phyloP scores from a whole-genome alignment of 352 stramenopile genomes.

The Elongisporangium anandrum region DNA sequence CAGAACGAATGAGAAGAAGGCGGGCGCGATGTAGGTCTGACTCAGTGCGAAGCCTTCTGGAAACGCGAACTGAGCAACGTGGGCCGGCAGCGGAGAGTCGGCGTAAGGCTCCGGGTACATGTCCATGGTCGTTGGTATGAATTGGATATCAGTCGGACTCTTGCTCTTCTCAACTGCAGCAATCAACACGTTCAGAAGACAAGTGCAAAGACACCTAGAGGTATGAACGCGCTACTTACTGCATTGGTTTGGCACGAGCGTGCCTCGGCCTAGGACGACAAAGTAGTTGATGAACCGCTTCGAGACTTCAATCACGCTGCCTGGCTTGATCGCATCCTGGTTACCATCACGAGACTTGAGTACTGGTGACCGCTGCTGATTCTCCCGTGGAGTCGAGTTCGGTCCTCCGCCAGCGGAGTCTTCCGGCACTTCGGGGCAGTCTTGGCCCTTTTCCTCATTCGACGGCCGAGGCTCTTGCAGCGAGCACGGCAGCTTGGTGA shows the following conservation, averaged over 20 bases:
- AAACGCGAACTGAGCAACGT: constrained; percentile 79
- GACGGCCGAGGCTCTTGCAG: background rate
- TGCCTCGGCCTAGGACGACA: constrained; percentile 62
- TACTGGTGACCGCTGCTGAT: constrained; percentile 32
- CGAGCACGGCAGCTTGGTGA: constrained; percentile 40
- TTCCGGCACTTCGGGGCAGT: constrained; percentile 47
- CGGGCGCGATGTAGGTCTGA: constrained; percentile 46
- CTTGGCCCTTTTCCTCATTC: constrained; percentile 43
- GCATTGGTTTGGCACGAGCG: constrained; percentile 51
- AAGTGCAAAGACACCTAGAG: background rate
- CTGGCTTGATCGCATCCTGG: constrained; percentile 30
- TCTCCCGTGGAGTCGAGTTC: constrained; percentile 12
- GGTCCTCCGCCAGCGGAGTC: constrained; percentile 14
- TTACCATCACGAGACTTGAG: constrained; percentile 20
- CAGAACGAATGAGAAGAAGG: constrained; percentile 83
- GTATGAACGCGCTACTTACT: constrained; percentile 36
- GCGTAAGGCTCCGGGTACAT: constrained; percentile 54
- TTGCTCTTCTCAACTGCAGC: constrained; percentile 64
- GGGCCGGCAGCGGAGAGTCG: constrained; percentile 52
- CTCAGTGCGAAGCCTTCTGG: constrained; percentile 66
- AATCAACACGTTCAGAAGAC: background rate
- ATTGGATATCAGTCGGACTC: constrained; percentile 64
- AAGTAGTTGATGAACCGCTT: constrained; percentile 87
- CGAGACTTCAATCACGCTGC: constrained; percentile 65
- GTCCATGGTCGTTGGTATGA: constrained; percentile 60